Conservation (phyloP, 306 rosid species). For the Styphnolobium japonicum region DNA sequence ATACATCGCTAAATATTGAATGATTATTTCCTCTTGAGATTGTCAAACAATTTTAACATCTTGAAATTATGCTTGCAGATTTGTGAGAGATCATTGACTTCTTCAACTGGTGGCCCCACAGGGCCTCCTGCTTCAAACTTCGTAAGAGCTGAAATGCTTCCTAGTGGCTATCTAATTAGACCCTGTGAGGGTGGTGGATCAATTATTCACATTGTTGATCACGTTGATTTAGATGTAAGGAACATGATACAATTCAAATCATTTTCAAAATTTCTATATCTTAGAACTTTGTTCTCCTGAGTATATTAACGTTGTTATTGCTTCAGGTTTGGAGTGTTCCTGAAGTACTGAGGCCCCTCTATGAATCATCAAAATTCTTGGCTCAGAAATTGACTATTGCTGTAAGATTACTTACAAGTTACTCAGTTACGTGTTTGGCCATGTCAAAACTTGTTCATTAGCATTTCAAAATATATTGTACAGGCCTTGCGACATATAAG, state of each 20-base stretch:
- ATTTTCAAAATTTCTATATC: neutral
- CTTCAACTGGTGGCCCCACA: constrained; percentile 66
- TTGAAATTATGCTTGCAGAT: constrained; percentile 49
- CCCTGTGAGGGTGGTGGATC: constrained; percentile 92
- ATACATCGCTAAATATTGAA: neutral
- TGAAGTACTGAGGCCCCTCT: constrained; percentile 84
- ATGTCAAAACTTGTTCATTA: neutral
- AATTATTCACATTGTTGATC: constrained; percentile 85
- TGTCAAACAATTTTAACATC: neutral
- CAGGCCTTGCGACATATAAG: constrained; percentile 79
- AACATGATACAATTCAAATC: too few species aligned
- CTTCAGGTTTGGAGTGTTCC: constrained; percentile 78
- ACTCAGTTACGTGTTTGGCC: neutral
- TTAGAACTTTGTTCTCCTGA: neutral
- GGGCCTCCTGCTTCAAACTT: constrained; percentile 67
- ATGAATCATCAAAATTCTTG: constrained; percentile 75
- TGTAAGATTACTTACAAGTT: constrained; percentile 36
- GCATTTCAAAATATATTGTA: neutral
- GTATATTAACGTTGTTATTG: neutral
- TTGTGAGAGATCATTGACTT: constrained; percentile 79
- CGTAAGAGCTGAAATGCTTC: constrained; percentile 79
- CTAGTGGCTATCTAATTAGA: constrained; percentile 82
- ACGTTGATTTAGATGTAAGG: constrained; percentile 76
- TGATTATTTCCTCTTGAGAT: neutral
- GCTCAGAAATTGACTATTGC: constrained; percentile 81